Percentiles rank a stretch among this genome's conserved stretches.
These are phyloP conservation scores for Arabidopsis lyrata DNA, from an alignment of 441 rosid genomes.

Conservation along the genomic window DNA sequence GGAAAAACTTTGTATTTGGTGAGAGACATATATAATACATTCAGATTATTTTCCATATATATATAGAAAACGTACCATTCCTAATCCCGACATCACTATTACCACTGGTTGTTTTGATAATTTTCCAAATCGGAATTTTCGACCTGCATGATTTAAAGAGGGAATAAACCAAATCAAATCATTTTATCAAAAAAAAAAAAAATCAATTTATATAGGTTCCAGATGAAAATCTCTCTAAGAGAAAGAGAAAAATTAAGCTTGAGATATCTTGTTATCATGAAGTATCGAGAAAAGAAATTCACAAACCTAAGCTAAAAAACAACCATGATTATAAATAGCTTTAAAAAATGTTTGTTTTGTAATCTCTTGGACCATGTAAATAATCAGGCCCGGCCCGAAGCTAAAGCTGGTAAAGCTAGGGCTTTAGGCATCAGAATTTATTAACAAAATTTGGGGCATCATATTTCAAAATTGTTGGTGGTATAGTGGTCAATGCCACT, in stretches of 20 bases:
- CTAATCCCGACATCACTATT: conserved; percentile 67
- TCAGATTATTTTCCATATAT: background rate
- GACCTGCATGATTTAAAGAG: conserved; percentile 47
- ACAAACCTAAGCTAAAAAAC: too few relatives aligned
- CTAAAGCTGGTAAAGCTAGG: too few relatives aligned
- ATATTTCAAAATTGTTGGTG: too few relatives aligned
- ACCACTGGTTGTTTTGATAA: conserved; percentile 52
- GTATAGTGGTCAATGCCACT: too few relatives aligned
- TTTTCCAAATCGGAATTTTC: conserved; percentile 62
- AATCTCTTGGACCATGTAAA: too few relatives aligned
- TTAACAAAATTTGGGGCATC: too few relatives aligned
- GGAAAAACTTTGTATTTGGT: background rate
- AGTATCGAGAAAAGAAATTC: too few relatives aligned
- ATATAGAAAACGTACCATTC: conserved; percentile 57
- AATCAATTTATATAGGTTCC: background rate
- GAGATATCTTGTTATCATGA: background rate
- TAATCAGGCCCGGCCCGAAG: too few relatives aligned
- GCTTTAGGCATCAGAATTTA: too few relatives aligned
- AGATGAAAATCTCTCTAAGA: background rate
- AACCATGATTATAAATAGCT: too few relatives aligned
- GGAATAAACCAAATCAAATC: conserved; percentile 5
- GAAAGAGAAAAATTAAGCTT: background rate
- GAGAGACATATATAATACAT: background rate
- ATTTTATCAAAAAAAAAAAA: background rate
- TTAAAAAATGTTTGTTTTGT: too few relatives aligned